These are phyloP conservation scores for Fusarium sp. DNA, from an alignment of 2,329 filamentous ascomycete genomes.

Conservation along the genomic window DNA sequence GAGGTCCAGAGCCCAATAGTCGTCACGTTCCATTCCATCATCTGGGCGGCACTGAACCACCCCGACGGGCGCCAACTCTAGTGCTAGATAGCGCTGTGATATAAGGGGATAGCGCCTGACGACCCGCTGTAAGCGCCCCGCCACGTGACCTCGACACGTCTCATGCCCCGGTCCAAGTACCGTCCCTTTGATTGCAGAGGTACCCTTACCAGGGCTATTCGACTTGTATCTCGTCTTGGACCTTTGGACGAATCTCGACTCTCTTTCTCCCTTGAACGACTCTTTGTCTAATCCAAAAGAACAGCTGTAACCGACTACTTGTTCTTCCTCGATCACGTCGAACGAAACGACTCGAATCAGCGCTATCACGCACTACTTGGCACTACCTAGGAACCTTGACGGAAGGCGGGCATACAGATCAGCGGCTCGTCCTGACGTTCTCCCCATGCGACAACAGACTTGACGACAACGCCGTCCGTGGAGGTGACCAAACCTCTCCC, in stretches of 20 bases:
- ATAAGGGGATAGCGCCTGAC: constrained; percentile 37
- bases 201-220: constrained; percentile 39
- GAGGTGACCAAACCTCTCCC: constrained; percentile 49
- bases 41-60: constrained; percentile 17
- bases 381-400: constrained; percentile 40
- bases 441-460: constrained; percentile 51
- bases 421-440: constrained; percentile 43
- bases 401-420: constrained; percentile 36
- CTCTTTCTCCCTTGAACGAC: constrained; percentile 36
- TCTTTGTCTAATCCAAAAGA: constrained; percentile 35
- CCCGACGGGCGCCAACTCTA: constrained; percentile 41
- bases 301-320: constrained; percentile 13
- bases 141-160: constrained; percentile 43
- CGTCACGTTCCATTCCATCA: constrained; percentile 8
- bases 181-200: constrained; percentile 44
- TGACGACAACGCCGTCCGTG: constrained; percentile 47
- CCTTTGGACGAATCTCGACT: constrained; percentile 38
- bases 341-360: constrained; percentile 12
- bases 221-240: constrained; percentile 44
- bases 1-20: neutral
- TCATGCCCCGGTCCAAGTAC: constrained; percentile 42
- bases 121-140: constrained; percentile 34
- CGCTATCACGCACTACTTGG: constrained; percentile 23
- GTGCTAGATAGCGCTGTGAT: constrained; percentile 43
- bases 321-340: constrained; percentile 19